Evolutionary conservation across 805 yeast genomes (phyloP).

Genomic region (Starmerella stellata): DNA sequence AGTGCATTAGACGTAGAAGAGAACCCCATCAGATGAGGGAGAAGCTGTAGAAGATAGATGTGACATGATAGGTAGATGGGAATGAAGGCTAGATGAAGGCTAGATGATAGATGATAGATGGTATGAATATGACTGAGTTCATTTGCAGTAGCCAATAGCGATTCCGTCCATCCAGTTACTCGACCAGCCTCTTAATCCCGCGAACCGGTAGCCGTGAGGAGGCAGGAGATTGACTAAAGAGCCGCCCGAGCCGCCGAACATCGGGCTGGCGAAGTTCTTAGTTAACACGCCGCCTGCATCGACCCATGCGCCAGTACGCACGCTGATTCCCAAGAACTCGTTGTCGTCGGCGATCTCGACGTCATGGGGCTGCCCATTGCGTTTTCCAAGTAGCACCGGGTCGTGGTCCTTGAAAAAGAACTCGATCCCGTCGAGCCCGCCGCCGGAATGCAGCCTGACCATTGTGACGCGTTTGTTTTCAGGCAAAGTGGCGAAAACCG

Average conservation of each 20-base stretch:
- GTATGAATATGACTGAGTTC: not conserved
- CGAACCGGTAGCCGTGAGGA: slow-evolving; percentile 42
- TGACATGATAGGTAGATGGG: too few relatives aligned
- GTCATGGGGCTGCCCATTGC: slow-evolving; percentile 29
- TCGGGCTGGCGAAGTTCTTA: slow-evolving; percentile 23
- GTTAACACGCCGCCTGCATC: slow-evolving; percentile 71
- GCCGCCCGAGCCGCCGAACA: slow-evolving; percentile 56
- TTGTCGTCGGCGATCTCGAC: slow-evolving; percentile 43
- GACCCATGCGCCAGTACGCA: slow-evolving; percentile 73
- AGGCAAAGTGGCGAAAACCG: slow-evolving; percentile 10
- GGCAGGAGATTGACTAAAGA: slow-evolving; percentile 40
- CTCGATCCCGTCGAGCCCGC: slow-evolving; percentile 66
- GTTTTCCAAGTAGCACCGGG: slow-evolving; percentile 22
- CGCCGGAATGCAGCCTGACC: slow-evolving; percentile 54
- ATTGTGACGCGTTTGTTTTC: slow-evolving; percentile 15
- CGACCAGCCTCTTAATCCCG: slow-evolving; percentile 56
- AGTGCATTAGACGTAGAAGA: too few relatives aligned
- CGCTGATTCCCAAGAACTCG: slow-evolving; percentile 36
- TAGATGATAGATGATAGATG: too few relatives aligned
- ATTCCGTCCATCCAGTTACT: slow-evolving; percentile 59
- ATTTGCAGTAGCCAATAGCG: slow-evolving; percentile 39
- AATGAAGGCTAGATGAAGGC: too few relatives aligned
- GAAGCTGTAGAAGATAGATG: too few relatives aligned
- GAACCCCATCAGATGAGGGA: too few relatives aligned
- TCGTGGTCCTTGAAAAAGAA: slow-evolving; percentile 26